Conservation (phyloP, 495 filamentous ascomycete species). For the Neurospora sp. region DNA sequence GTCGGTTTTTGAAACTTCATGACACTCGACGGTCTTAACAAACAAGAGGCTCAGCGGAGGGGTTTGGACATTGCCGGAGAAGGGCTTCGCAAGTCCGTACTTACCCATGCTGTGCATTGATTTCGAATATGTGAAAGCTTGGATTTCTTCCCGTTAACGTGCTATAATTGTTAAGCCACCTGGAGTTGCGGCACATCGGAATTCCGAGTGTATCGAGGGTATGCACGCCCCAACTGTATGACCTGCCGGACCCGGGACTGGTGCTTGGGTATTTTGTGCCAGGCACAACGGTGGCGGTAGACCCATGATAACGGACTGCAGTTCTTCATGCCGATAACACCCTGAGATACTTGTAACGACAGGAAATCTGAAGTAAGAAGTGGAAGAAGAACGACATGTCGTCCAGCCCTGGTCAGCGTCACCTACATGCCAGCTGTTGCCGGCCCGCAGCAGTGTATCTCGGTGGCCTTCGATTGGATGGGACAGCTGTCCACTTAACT, state of each 20-base stretch:
- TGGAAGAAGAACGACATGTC: neutral
- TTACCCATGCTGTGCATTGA: neutral
- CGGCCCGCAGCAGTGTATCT: neutral
- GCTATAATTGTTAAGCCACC: neutral
- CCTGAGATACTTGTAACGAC: neutral
- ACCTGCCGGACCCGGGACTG: neutral
- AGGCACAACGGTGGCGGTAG: neutral
- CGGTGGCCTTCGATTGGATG: neutral
- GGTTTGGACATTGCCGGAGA: neutral
- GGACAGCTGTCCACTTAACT: neutral
- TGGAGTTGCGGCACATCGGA: neutral
- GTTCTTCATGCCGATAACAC: neutral
- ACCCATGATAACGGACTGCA: neutral
- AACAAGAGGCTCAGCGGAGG: neutral
- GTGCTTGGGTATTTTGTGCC: neutral
- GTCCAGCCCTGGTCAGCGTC: neutral
- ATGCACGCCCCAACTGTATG: neutral
- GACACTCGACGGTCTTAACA: neutral
- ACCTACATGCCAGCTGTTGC: neutral
- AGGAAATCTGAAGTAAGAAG: neutral
- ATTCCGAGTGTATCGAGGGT: neutral
- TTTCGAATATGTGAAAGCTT: neutral
- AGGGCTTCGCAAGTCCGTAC: neutral
- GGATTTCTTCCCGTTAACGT: neutral
- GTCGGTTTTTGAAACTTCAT: neutral